Conservation (phyloP, 2,329 filamentous ascomycete species). For the Pestalotiopsis sp. region DNA sequence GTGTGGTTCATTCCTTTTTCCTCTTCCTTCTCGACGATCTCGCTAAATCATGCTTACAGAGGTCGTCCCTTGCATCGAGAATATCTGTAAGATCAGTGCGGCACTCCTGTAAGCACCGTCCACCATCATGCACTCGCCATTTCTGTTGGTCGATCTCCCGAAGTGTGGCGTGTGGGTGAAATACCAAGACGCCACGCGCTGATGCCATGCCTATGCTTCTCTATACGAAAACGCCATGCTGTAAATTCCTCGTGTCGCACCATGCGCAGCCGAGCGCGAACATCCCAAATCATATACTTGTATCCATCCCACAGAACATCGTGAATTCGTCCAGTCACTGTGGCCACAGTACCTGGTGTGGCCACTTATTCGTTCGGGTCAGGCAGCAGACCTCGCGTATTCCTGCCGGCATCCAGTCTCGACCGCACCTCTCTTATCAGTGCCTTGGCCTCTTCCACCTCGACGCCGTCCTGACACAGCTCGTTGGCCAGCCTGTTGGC, state of each 20-base stretch:
- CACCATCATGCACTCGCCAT: background rate
- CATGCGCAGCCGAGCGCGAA: background rate
- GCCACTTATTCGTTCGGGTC: background rate
- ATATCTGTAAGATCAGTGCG: background rate
- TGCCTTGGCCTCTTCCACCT: conserved; percentile 96
- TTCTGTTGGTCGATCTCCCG: background rate
- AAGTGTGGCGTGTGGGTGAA: background rate
- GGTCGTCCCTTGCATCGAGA: background rate
- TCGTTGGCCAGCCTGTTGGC: conserved; percentile 85
- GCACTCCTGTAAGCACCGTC: background rate
- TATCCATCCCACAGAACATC: background rate
- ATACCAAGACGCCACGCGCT: background rate
- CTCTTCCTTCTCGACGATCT: background rate
- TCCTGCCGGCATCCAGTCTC: conserved; percentile 58
- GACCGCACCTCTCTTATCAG: conserved; percentile 85
- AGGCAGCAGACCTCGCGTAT: conserved; percentile 6
- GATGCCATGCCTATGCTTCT: background rate
- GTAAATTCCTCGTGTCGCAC: background rate
- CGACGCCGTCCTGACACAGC: conserved; percentile 91
- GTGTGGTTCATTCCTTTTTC: background rate
- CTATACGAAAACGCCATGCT: conserved; percentile 8
- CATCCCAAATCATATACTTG: background rate
- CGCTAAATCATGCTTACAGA: background rate
- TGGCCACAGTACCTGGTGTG: background rate
- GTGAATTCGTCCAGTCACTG: background rate